Percentiles rank a stretch among this genome's conserved stretches.
phyloP scores from a whole-genome alignment of 441 rosid genomes.

The Euphorbia celastroides region DNA sequence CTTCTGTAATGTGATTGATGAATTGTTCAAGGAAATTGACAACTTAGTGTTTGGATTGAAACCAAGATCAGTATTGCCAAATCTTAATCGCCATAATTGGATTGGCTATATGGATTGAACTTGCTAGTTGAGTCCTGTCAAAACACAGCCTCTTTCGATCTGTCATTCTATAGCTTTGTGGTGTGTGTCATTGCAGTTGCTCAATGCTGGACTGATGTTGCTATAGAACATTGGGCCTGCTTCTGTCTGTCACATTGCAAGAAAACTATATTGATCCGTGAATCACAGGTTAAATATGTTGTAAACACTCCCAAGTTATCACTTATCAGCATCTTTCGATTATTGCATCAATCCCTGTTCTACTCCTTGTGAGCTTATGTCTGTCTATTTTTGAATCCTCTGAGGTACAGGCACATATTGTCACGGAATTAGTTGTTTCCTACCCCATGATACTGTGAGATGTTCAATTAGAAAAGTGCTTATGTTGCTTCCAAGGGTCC shows the following conservation, averaged over 20 bases:
- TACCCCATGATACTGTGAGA: neutral
- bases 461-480: neutral
- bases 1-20: neutral
- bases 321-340: neutral
- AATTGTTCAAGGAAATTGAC: neutral
- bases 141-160: neutral
- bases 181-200: neutral
- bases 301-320: neutral
- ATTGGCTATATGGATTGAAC: neutral
- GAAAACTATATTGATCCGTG: neutral
- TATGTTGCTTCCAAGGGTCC: no score
- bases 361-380: neutral
- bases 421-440: neutral
- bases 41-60: neutral
- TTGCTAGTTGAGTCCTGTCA: neutral
- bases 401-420: neutral
- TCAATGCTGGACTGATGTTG: neutral
- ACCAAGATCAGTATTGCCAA: neutral
- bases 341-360: neutral
- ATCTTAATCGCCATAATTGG: neutral
- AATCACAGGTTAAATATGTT: neutral
- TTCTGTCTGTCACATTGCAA: neutral
- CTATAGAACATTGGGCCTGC: neutral
- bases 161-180: neutral
- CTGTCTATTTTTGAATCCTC: neutral